Percentiles rank a stretch among this genome's conserved stretches.
Evolutionary conservation across 2,329 filamentous ascomycete genomes (phyloP).

Genomic region (Aspergillus intermedius): DNA sequence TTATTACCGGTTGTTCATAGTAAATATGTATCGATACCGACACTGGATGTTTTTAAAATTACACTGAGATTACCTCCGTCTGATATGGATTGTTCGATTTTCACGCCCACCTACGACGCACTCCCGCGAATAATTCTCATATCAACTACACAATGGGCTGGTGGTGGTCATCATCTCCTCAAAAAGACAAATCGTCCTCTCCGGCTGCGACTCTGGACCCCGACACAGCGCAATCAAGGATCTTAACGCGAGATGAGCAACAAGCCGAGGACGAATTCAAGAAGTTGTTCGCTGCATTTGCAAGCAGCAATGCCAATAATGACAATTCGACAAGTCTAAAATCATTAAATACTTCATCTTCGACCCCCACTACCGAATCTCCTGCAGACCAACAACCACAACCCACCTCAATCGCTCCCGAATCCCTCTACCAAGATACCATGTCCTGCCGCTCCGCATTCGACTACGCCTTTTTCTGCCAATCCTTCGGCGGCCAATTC

Average conservation of each 20-base stretch:
- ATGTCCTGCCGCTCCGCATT: constrained; percentile 91
- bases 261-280: constrained; percentile 49
- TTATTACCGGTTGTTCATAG: neutral
- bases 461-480: constrained; percentile 90
- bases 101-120: neutral
- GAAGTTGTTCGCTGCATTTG: constrained; percentile 46
- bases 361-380: constrained; percentile 8
- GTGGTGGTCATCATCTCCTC: constrained; percentile 35
- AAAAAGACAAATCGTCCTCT: constrained; percentile 18
- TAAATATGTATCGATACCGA: constrained; percentile 3
- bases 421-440: constrained; percentile 66
- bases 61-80: constrained; percentile 1
- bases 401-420: constrained; percentile 46
- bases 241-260: constrained; percentile 40
- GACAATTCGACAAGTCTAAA: constrained; percentile 13
- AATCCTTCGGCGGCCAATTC: constrained; percentile 84
- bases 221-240: constrained; percentile 14
- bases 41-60: constrained; percentile 19
- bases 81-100: neutral
- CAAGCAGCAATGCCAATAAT: constrained; percentile 19
- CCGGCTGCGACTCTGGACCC: constrained; percentile 7
- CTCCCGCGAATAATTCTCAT: neutral
- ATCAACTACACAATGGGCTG: constrained; percentile 38
- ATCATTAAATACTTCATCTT: neutral
- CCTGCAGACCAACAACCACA: constrained; percentile 10